Evolutionary conservation across 2,329 filamentous ascomycete genomes (phyloP).

Genomic region (Curvularia eragrostidis): DNA sequence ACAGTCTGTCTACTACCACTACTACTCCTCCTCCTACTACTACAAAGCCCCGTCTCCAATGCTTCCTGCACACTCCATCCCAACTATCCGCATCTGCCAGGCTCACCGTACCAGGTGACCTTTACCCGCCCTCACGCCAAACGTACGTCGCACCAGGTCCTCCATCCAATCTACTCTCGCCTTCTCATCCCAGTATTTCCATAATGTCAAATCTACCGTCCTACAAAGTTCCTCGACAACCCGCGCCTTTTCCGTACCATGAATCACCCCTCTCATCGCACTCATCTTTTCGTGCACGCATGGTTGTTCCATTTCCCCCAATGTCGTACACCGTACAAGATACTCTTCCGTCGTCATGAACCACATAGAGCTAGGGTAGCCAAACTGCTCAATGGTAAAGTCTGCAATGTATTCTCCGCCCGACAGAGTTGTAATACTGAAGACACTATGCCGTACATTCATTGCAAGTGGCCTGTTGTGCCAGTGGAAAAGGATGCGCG

Average conservation of each 20-base stretch:
- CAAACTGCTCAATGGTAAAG: constrained; percentile 16
- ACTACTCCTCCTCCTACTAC: not conserved
- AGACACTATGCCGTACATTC: constrained; percentile 11
- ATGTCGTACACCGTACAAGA: not conserved
- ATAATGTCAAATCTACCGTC: not conserved
- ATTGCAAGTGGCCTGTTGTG: not conserved
- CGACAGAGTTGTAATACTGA: constrained; percentile 1
- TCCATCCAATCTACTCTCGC: not conserved
- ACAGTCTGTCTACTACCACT: not conserved
- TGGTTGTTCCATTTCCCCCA: not conserved
- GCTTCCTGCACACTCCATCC: not conserved
- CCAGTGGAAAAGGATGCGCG: not conserved
- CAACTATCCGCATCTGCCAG: not conserved
- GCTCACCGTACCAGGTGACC: not conserved
- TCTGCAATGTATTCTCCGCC: constrained; percentile 13
- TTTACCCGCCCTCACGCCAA: not conserved
- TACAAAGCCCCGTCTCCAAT: not conserved
- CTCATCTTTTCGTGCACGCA: not conserved
- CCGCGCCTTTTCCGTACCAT: not conserved
- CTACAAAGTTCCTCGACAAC: not conserved
- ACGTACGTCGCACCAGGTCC: not conserved
- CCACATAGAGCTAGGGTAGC: not conserved
- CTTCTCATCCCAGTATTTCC: not conserved
- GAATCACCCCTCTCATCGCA: not conserved
- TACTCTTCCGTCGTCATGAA: constrained; percentile 8